A percentile compares a stretch with the other conserved stretches of the same genome.
phyloP scores from a whole-genome alignment of 176 grass and related monocot species.

The Eleusine indica region DNA sequence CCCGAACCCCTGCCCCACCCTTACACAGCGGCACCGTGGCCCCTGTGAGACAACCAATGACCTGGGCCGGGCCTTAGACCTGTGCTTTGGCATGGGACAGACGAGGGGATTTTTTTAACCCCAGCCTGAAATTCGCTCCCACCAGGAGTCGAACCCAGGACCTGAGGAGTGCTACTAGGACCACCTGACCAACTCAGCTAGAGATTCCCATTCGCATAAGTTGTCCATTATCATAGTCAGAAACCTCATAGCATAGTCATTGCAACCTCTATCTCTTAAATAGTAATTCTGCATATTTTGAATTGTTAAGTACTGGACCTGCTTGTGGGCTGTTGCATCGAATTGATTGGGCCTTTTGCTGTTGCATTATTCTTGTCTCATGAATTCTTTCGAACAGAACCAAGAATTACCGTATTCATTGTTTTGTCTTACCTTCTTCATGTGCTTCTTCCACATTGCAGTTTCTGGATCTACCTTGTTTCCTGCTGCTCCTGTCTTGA shows the following conservation, averaged over 20 bases:
- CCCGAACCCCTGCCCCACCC: no score
- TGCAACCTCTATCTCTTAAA: not conserved
- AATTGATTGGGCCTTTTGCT: not conserved
- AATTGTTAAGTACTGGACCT: slow-evolving; percentile 11
- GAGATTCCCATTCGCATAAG: no score
- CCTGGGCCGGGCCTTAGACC: no score
- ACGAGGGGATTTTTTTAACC: no score
- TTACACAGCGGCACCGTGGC: no score
- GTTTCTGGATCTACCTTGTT: slow-evolving; percentile 65
- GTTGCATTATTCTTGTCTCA: slow-evolving; percentile 9
- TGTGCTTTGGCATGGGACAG: no score
- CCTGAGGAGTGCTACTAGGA: no score
- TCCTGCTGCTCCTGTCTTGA: slow-evolving; percentile 70
- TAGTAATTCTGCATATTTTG: not conserved
- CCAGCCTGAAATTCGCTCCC: no score
- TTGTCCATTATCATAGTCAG: not conserved
- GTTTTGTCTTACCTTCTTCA: slow-evolving; percentile 29
- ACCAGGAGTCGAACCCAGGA: no score
- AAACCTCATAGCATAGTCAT: not conserved
- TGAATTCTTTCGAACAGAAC: slow-evolving; percentile 1
- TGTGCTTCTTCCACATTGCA: slow-evolving; percentile 40
- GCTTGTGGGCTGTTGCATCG: not conserved
- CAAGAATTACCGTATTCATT: slow-evolving; percentile 27
- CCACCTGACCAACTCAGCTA: no score
- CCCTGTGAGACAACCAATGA: no score